Conservation (phyloP, 2,329 filamentous ascomycete genomes). For the Aspergillus sp. region DNA sequence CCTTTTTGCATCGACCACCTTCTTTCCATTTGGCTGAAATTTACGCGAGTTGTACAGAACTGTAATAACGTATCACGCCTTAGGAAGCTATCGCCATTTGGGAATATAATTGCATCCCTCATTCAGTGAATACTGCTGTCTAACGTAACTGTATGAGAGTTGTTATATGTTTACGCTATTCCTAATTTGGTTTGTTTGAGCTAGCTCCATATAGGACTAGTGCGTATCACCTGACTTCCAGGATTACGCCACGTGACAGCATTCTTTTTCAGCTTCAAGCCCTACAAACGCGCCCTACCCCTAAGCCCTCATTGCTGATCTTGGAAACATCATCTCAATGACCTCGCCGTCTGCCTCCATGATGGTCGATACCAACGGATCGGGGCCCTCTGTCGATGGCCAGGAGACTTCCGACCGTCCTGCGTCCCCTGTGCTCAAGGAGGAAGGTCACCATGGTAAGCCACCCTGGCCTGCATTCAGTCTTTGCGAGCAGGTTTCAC, state of each 20-base stretch:
- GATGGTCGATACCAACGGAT: constrained; percentile 35
- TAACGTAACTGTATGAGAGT: background rate
- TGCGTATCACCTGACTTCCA: background rate
- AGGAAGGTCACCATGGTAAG: constrained; percentile 35
- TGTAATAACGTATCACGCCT: too few species aligned
- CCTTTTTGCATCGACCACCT: too few species aligned
- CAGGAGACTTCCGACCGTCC: constrained; percentile 29
- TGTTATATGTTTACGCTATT: background rate
- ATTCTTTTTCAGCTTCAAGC: constrained; percentile 24
- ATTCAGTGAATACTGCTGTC: background rate
- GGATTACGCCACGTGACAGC: background rate
- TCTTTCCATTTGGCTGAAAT: too few species aligned
- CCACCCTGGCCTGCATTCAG: constrained; percentile 10
- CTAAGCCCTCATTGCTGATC: constrained; percentile 51
- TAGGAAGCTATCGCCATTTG: too few species aligned
- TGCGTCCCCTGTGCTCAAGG: constrained; percentile 26
- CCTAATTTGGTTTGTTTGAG: too few species aligned
- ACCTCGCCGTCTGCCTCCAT: constrained; percentile 21
- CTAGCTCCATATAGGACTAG: background rate
- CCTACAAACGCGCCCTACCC: constrained; percentile 48
- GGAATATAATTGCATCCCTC: background rate
- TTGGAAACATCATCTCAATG: constrained; percentile 36
- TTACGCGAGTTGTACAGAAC: too few species aligned
- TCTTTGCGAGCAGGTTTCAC: background rate
- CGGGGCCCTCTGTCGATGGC: constrained; percentile 30